Percentiles rank a stretch among this genome's conserved stretches.
These are phyloP conservation scores for Zygosaccharomyces rouxii DNA, from an alignment of 805 yeast species.

Conservation along the genomic window DNA sequence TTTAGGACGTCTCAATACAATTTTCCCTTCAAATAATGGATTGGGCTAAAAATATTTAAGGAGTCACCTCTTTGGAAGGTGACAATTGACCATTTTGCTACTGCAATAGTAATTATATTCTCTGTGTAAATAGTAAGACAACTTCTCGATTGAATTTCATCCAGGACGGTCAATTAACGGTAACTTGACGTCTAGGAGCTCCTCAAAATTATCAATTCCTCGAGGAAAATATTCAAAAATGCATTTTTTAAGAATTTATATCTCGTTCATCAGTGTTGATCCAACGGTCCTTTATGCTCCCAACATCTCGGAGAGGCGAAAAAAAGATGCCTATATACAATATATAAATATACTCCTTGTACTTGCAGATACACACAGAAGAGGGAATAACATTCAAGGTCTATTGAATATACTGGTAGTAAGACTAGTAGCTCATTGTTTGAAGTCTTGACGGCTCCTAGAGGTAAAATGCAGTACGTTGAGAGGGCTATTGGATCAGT, in stretches of 20 bases:
- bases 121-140: slow-evolving; percentile 3
- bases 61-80: background rate
- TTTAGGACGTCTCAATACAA: slow-evolving; percentile 42
- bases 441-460: background rate
- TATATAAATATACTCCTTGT: background rate
- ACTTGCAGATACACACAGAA: background rate
- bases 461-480: slow-evolving; percentile 79
- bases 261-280: background rate
- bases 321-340: background rate
- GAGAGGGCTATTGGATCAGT: slow-evolving; percentile 94
- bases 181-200: background rate
- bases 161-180: background rate
- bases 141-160: background rate
- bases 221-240: background rate
- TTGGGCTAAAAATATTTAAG: background rate
- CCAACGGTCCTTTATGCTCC: slow-evolving; percentile 1
- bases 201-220: background rate
- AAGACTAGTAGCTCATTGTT: background rate
- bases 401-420: background rate
- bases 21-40: slow-evolving; percentile 2
- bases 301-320: slow-evolving; percentile 5
- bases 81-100: background rate
- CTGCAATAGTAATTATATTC: slow-evolving; percentile 2
- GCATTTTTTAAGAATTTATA: background rate
- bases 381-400: background rate